Evolutionary conservation across 2,329 filamentous ascomycete species (phyloP), one percentile per base, ranked within the genome.

Genomic region (Microsporum canis): DNA sequence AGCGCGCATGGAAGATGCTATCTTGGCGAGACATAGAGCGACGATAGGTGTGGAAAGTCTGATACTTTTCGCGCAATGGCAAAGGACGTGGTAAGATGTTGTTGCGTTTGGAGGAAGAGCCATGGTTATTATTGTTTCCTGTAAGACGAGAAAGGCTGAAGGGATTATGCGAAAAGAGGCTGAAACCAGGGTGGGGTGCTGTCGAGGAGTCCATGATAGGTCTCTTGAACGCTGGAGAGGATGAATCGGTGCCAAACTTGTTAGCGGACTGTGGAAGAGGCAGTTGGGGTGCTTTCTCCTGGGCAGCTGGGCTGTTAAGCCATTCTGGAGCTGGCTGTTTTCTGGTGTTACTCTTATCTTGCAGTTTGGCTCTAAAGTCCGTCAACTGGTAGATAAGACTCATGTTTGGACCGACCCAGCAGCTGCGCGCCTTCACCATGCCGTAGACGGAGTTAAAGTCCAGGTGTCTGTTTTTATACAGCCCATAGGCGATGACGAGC

Each of bases 361-460:
- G 60, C 39, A 78, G 64, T 47, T 73, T 73, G 12, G 72, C 69
- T 60, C 83, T 78, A 68, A 86, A 86, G 69, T 86, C 84, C 34
- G 84, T 84, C 56, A 86, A 75, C 68, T 86, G 84, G 77, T 86
- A 86, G 69, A 86, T 86, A 61, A 86, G 74, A 65, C 84, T 85
- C 84, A 86, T 86, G 69, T 86, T 86, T 0, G 84, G 84, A 1
- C 84, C 83, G 51, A 86, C 85, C 84, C 84, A 86, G 68, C 81
- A 82, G 73, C 84, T 86, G 63, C 82, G 78, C 67, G 77, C 79
- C 72, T 86, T 86, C 34, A 86, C 83, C 45, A 78, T 75, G 70
- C 84, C 81, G 67, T 86, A 86, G 63, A 84, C 84, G 64, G 84
- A 81, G 69, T 86, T 84, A 43, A 86, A 84, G 67, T 82, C 84